Base-by-base conservation (phyloP, 257 asterid species). In the Nicotiana knightiana region DNA sequence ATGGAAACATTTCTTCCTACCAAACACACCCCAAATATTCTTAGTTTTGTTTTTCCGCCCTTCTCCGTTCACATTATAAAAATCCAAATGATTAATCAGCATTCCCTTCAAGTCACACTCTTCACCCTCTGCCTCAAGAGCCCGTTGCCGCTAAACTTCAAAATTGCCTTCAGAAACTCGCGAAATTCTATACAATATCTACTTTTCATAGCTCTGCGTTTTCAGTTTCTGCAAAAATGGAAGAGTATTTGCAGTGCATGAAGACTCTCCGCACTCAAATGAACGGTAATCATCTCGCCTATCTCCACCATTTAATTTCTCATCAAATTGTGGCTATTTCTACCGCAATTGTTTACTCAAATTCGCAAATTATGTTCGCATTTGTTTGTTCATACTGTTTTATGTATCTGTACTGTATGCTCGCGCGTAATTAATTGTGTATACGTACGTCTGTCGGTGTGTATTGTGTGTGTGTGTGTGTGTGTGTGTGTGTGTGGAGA, bases 231-330 rank as follows among this genome's bases (percentile, higher is more conserved):
- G 83, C 51, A 39, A 81, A 66, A 66, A 95, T 95, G 99, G 99
- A 95, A 86, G 99, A 93, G 76, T 85, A 91, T 64, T 88, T 95
- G 87, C 94, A 88, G 88, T 88, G 88, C 84, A 90, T 95, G 97
- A 93, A 90, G 93, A 89, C 94, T 79, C 81, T 95, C 51, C 98
- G 97, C 88, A 84, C 91, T 83, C 99, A 95, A 85, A 91, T 95
- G 88, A 91, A 90, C 87, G 99, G 99, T 95, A 33, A 67, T 59
- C 68, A 63, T 15, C 58, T 48, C 57, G n/a, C 68, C 57, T 32
- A 73, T 11, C 76, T 48, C 82, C 54, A 67, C 32, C 33, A 33
- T 71, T 2, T 21, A 21, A 16, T 46, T 55, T 53, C 51, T 80
- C 46, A 46, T 37, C 21, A 59, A 21, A 21, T 51, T 79, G n/a